Base-by-base conservation (phyloP, 441 rosid genomes). In the Aleurites moluccanus region DNA sequence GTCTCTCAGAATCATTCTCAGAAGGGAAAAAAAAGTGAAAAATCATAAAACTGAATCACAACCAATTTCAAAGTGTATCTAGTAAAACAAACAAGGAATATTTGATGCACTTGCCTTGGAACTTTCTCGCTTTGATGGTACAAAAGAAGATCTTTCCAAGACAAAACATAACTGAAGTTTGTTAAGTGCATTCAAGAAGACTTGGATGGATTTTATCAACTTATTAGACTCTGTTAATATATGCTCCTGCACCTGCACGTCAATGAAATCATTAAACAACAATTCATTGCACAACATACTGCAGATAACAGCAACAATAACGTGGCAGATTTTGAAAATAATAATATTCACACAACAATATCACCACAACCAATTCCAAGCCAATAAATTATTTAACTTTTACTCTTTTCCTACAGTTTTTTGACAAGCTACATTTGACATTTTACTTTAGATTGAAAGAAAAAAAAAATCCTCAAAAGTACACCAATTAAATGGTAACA, bases 141-240 rank as follows among this genome's bases (percentile, higher is more conserved):
- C 84, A 61, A 73, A 78, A 62, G 87, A 81, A 70, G 87, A 83
- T 84, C 87, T 85, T 78, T 89, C 96, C 79, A 83, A 80, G 77
- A 90, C 90, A 83, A 89, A 81, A 75, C 88, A 90, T 73, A 85
- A 74, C 63, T 97, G 96, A 82, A 96, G 97, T 82, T 93, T 97
- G 85, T 96, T 93, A 74, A 96, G 93, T 77, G 85, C 89, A 82
- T 84, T 87, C 85, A 96, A 74, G 81, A 94, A 85, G 75, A 93
- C 85, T 89, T 91, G 97, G 77, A 92, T 91, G 68, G 99, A 93
- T 79, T 92, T 93, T 78, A 88, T 88, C 85, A 89, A 81, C 83
- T 81, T 81, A 83, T 96, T 96, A 27, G 93, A 85, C 69, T 88
- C 90, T 13, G 82, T 77, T 75, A 96, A 90, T 85, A 96, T 86